Conservation (phyloP, 768 basidiomycete species). For the Boletus subcaerulescens region DNA sequence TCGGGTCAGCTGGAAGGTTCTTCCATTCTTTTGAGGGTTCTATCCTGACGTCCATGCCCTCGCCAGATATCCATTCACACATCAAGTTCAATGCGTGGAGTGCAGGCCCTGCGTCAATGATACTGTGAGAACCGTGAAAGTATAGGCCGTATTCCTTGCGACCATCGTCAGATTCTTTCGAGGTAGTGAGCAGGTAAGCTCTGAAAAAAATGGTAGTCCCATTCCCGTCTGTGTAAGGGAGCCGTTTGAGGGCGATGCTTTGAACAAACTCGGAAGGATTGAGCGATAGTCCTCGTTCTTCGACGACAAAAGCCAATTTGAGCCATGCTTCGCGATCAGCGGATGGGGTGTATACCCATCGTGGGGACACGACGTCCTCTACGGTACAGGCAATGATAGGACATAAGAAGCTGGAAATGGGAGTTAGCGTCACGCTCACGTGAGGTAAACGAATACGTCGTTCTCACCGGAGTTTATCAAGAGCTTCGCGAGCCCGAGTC, state of each 20-base stretch:
- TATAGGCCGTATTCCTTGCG: slow-evolving; percentile 18
- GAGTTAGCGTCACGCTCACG: too few species aligned
- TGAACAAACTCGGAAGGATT: slow-evolving; percentile 17
- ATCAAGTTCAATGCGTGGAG: slow-evolving; percentile 21
- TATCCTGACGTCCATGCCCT: slow-evolving; percentile 10
- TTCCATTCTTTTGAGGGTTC: slow-evolving; percentile 21
- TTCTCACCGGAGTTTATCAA: slow-evolving; percentile 21
- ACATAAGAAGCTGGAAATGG: slow-evolving; percentile 13
- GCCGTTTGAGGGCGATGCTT: slow-evolving; percentile 11
- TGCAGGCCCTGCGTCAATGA: slow-evolving; percentile 23
- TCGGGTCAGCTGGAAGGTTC: slow-evolving; percentile 25
- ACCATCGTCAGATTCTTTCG: background rate
- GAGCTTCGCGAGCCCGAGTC: slow-evolving; percentile 7
- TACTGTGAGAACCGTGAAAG: slow-evolving; percentile 21
- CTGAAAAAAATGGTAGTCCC: slow-evolving; percentile 2
- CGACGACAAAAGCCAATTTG: slow-evolving; percentile 15
- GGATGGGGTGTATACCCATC: slow-evolving; percentile 23
- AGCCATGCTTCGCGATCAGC: slow-evolving; percentile 23
- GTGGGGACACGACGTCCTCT: slow-evolving; percentile 11
- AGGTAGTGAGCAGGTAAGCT: slow-evolving; percentile 13
- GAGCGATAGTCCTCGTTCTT: slow-evolving; percentile 15
- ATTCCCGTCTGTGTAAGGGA: slow-evolving; percentile 13
- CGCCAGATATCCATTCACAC: slow-evolving; percentile 22
- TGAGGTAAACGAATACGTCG: too few species aligned
- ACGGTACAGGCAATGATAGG: slow-evolving; percentile 17